phyloP scores from a whole-genome alignment of 331 rosid species.

The Telfairia occidentalis region DNA sequence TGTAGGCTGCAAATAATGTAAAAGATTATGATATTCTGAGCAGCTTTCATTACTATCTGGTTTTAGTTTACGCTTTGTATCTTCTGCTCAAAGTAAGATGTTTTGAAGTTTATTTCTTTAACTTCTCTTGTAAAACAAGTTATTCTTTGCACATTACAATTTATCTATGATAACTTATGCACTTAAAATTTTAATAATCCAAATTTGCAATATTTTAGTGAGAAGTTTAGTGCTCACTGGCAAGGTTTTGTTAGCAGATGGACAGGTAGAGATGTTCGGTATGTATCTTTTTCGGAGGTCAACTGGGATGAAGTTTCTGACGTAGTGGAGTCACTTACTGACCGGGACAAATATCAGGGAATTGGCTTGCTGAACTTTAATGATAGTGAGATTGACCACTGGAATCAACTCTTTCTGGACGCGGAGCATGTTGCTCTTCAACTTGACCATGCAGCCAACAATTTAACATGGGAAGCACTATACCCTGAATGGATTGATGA shows the following conservation, averaged over 20 bases:
- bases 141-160: background rate
- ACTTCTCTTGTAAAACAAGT: background rate
- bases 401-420: conserved; percentile 65
- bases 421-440: conserved; percentile 44
- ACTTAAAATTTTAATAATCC: background rate
- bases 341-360: conserved; percentile 56
- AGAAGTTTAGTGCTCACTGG: conserved; percentile 28
- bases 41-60: background rate
- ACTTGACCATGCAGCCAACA: conserved; percentile 34
- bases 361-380: conserved; percentile 75
- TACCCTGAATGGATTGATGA: conserved; percentile 95
- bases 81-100: conserved; percentile 1
- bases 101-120: background rate
- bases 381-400: conserved; percentile 46
- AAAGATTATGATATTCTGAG: background rate
- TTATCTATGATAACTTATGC: background rate
- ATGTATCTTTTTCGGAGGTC: conserved; percentile 36
- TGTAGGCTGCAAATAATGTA: background rate
- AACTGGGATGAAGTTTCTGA: conserved; percentile 61
- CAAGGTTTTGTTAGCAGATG: conserved; percentile 24
- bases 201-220: conserved; percentile 1
- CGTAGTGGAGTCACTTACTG: conserved; percentile 36
- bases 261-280: conserved; percentile 38
- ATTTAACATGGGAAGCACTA: conserved; percentile 59
- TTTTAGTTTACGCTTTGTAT: conserved; percentile 5